Conservation (phyloP, 2,329 filamentous ascomycete genomes). For the Calonectria honghensis region DNA sequence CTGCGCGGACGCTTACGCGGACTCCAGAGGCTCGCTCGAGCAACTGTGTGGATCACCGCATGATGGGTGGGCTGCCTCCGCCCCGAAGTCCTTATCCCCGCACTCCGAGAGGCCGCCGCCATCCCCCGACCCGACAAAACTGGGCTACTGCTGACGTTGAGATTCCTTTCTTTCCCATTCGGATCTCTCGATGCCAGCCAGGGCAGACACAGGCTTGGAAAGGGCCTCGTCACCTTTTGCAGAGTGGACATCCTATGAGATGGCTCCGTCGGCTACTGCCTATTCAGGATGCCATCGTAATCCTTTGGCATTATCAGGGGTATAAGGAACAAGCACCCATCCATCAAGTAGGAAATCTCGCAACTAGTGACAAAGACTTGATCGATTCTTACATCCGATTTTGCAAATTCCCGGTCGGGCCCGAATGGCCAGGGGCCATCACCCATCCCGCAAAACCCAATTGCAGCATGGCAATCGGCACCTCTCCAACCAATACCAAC, state of each 20-base stretch:
- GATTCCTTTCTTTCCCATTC: background rate
- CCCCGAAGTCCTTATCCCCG: conserved; percentile 25
- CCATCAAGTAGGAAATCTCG: background rate
- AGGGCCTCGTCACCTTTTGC: background rate
- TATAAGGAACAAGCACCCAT: background rate
- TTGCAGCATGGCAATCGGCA: background rate
- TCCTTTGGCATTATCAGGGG: background rate
- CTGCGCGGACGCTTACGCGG: conserved; percentile 48
- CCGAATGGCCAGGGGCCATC: background rate
- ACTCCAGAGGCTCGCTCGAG: conserved; percentile 24
- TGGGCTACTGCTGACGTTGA: conserved; percentile 3
- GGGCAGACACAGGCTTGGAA: background rate
- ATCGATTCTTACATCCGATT: background rate
- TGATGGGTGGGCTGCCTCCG: conserved; percentile 37
- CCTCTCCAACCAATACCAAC: background rate
- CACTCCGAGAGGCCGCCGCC: background rate
- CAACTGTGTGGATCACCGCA: conserved; percentile 30
- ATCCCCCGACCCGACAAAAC: background rate
- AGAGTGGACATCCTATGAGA: background rate
- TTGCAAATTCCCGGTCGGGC: background rate
- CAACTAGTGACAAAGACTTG: background rate
- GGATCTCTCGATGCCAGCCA: background rate
- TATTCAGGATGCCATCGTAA: background rate
- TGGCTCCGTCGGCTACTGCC: background rate
- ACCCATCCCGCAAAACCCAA: background rate